Evolutionary conservation across 208 protist species (phyloP), one percentile per base, ranked within the genome.

Genomic region (Strigomonas galati): DNA sequence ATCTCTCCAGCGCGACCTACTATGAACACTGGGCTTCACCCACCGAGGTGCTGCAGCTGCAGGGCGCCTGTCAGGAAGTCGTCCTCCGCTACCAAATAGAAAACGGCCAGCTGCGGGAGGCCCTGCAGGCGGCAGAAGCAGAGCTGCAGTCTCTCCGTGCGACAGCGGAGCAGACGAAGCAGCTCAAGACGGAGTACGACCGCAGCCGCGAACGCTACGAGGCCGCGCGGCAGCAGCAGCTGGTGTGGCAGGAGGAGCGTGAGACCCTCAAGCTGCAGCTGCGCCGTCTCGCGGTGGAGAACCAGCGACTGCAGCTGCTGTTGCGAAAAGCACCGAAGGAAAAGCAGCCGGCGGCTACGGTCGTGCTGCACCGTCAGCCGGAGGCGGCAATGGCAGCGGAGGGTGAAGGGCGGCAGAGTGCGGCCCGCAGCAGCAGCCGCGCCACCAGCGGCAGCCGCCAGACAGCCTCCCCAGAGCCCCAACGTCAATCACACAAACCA

Each of bases 21-120:
- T 27, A 59, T 12, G 67, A 79, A 37, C 61, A 89, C 65, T 93
- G 87, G 87, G 87, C 87, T 23, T 93, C 87, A 0, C 87, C 87
- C 10, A 40, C 67, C 19, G 87, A 93, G 67, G 77, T 93, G 46
- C 72, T 83, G 58, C 82, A 87, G 67, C 58, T 93, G 54, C 87
- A 79, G 1, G 24, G 67, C 0, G 48, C 81, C 31, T 78, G 66
- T 43, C 67, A 67, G 15, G 70, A 79, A 32, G 19, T 91, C 4
- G 51, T 64, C 4, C 60, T 53, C 27, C 65, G 70, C 26, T 82
- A 91, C 65, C 73, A 79, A 48, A 48, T 53, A 0, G 78, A 92
- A 62, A 54, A 77, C 19, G 14, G 37, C 0, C 12, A n/a, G 10
- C 57, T 92, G 46, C 68, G 52, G 21, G 21, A 44, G 21, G 64